Evolutionary conservation across 2,329 filamentous ascomycete genomes (phyloP).

Genomic region (Eurotiales sp.): DNA sequence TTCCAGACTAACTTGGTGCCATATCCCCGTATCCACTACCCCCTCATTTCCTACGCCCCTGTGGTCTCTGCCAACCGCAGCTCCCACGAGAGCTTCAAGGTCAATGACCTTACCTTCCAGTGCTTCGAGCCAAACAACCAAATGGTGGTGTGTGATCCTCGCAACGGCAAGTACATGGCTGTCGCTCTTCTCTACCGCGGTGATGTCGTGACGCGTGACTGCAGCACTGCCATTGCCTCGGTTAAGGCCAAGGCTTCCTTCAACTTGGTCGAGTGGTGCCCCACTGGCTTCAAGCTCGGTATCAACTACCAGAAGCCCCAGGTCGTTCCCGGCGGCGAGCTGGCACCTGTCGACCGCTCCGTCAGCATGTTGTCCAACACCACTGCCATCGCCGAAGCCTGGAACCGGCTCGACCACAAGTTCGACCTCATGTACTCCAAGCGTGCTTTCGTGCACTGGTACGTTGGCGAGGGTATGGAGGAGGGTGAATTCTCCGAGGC

Average conservation of each 20-base stretch:
- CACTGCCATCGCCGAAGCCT: constrained; percentile 63
- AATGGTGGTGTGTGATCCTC: constrained; percentile 66
- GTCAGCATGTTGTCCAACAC: constrained; percentile 65
- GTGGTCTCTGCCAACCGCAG: constrained; percentile 68
- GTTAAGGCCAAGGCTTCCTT: constrained; percentile 63
- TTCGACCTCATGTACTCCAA: constrained; percentile 69
- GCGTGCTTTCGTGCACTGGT: constrained; percentile 69
- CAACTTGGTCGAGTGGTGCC: constrained; percentile 66
- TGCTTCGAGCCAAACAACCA: constrained; percentile 67
- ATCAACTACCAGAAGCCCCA: constrained; percentile 63
- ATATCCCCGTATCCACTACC: constrained; percentile 65
- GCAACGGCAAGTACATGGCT: constrained; percentile 67
- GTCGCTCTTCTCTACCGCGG: constrained; percentile 64
- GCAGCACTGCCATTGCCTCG: constrained; percentile 55
- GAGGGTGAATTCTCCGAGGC: constrained; percentile 87
- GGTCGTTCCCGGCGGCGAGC: constrained; percentile 50
- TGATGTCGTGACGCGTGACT: constrained; percentile 62
- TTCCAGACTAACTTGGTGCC: constrained; percentile 69
- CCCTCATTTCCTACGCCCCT: constrained; percentile 62
- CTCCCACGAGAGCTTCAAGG: constrained; percentile 83
- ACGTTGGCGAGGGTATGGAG: constrained; percentile 87
- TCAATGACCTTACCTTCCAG: constrained; percentile 66
- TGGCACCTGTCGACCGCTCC: constrained; percentile 52
- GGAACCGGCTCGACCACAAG: constrained; percentile 62
- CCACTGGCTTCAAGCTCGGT: constrained; percentile 65